Conservation (phyloP, 306 rosid genomes). For the Hylodesmum podocarpum region DNA sequence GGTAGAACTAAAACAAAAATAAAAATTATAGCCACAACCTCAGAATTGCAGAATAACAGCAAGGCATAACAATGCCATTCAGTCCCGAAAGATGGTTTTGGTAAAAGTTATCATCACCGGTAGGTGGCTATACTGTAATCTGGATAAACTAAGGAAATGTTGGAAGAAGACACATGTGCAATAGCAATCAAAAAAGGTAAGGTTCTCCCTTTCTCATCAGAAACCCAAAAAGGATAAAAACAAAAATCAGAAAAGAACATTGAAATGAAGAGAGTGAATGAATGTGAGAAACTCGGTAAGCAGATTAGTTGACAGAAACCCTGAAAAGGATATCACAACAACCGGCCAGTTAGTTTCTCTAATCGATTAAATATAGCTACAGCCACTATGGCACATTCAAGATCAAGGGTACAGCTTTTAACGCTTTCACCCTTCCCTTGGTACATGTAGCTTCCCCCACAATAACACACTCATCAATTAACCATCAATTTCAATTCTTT, state of each 20-base stretch:
- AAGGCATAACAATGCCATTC: conserved; percentile 44
- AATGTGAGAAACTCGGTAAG: conserved; percentile 92
- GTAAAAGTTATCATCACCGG: conserved; percentile 42
- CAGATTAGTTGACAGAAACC: conserved; percentile 72
- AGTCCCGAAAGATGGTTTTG: conserved; percentile 64
- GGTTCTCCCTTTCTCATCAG: conserved; percentile 61
- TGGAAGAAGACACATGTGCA: background rate
- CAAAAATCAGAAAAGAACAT: too few species aligned
- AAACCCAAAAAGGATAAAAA: background rate
- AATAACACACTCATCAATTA: background rate
- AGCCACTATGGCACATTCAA: conserved; percentile 92
- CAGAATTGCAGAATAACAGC: conserved; percentile 45
- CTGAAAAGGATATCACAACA: conserved; percentile 47
- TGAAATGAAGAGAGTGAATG: background rate
- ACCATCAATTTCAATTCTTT: background rate
- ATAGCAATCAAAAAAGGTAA: too few species aligned
- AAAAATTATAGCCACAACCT: background rate
- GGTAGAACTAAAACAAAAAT: too few species aligned
- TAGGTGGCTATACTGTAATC: background rate
- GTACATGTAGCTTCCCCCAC: conserved; percentile 61
- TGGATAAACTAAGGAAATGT: background rate
- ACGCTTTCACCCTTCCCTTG: conserved; percentile 55
- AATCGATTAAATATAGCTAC: conserved; percentile 53
- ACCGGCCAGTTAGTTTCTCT: conserved; percentile 82
- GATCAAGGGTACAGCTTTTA: conserved; percentile 42